phyloP scores from a whole-genome alignment of 2,329 filamentous ascomycete genomes.

The Apiospora marii region DNA sequence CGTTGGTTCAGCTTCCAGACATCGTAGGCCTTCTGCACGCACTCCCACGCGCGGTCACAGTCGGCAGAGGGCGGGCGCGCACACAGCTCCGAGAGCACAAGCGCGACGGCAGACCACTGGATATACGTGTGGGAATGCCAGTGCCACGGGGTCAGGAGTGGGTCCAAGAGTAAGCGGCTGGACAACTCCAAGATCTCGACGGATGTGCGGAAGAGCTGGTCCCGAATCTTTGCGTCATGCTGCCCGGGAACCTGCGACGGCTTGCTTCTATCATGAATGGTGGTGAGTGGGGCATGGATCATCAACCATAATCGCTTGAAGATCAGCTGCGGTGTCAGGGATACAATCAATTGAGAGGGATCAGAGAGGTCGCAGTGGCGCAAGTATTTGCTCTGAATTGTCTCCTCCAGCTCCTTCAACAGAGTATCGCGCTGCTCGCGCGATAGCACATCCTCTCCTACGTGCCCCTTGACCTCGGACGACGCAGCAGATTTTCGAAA shows the following conservation, averaged over 20 bases:
- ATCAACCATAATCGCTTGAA: conserved; percentile 22
- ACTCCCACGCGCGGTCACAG: conserved; percentile 32
- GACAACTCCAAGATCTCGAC: conserved; percentile 27
- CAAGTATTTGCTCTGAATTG: background rate
- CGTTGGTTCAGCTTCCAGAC: conserved; percentile 35
- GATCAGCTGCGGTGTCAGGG: conserved; percentile 20
- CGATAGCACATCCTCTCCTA: background rate
- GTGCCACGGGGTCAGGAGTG: conserved; percentile 15
- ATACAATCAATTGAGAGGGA: conserved; percentile 3
- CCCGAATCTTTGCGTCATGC: conserved; percentile 1
- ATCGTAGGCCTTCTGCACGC: conserved; percentile 25
- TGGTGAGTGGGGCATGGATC: conserved; percentile 9
- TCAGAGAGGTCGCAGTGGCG: conserved; percentile 12
- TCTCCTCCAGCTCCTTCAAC: background rate
- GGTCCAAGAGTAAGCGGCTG: background rate
- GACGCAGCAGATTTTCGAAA: background rate
- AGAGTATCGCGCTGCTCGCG: background rate
- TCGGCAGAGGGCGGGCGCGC: conserved; percentile 25
- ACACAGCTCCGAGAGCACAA: conserved; percentile 30
- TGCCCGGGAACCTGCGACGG: background rate
- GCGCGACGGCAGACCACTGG: conserved; percentile 29
- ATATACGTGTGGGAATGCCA: conserved; percentile 28
- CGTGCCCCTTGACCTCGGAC: background rate
- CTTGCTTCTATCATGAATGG: background rate
- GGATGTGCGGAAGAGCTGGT: conserved; percentile 21